These are phyloP conservation scores for Starmerella potacharoeniae DNA, from an alignment of 805 yeast species.

Conservation along the genomic window DNA sequence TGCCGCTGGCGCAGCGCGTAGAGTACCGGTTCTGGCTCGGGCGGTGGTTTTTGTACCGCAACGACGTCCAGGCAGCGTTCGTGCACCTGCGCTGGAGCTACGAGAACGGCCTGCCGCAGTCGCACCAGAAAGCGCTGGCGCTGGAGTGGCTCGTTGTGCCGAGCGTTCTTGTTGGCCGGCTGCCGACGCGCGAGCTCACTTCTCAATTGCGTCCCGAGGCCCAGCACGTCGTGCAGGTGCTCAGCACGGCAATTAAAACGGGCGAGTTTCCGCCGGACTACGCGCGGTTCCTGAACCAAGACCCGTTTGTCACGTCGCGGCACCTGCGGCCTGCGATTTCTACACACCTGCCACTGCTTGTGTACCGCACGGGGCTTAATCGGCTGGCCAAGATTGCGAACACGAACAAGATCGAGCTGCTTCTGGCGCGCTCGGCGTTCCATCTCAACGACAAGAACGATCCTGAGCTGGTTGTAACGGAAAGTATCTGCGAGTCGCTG, in stretches of 20 bases:
- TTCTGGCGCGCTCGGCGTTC: conserved; percentile 8
- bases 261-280: conserved; percentile 36
- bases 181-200: conserved; percentile 33
- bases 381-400: conserved; percentile 9
- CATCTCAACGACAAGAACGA: conserved; percentile 6
- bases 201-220: conserved; percentile 25
- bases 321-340: conserved; percentile 25
- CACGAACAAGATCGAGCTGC: background rate
- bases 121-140: conserved; percentile 33
- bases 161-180: conserved; percentile 43
- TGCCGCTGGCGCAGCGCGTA: conserved; percentile 21
- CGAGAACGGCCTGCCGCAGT: conserved; percentile 28
- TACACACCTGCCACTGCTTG: conserved; percentile 22
- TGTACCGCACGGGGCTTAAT: conserved; percentile 25
- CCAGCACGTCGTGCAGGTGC: conserved; percentile 28
- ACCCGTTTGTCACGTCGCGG: conserved; percentile 22
- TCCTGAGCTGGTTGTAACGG: conserved; percentile 23
- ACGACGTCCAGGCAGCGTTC: conserved; percentile 13
- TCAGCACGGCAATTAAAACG: conserved; percentile 31
- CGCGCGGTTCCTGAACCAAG: conserved; percentile 27
- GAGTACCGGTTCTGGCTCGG: conserved; percentile 25
- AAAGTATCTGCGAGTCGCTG: conserved; percentile 27
- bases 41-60: conserved; percentile 28
- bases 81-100: conserved; percentile 48
- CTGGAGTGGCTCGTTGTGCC: conserved; percentile 42